Conservation (phyloP, 352 stramenopile species). For the Phytophthora citrophthora region DNA sequence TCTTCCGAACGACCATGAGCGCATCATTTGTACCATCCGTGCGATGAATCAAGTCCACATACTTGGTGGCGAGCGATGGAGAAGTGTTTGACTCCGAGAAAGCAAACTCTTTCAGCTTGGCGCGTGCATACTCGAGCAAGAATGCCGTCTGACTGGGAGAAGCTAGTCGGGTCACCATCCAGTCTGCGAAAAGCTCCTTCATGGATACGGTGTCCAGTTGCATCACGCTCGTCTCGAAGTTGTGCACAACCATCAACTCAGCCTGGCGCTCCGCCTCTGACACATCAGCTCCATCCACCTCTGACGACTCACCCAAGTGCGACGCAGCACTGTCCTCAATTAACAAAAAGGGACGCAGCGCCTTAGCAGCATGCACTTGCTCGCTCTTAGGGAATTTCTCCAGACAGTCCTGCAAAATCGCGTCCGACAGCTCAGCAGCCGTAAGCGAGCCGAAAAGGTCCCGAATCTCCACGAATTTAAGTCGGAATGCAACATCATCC, state of each 20-base stretch:
- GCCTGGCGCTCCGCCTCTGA: conserved; percentile 45
- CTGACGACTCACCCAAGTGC: conserved; percentile 16
- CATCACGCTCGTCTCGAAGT: conserved; percentile 66
- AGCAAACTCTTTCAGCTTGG: conserved; percentile 62
- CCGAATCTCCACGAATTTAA: conserved; percentile 79
- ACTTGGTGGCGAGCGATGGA: conserved; percentile 52
- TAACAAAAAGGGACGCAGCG: conserved; percentile 55
- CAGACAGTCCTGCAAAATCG: conserved; percentile 69
- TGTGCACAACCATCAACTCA: conserved; percentile 53
- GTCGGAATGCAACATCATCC: conserved; percentile 69
- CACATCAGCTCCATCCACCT: conserved; percentile 26
- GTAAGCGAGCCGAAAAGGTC: conserved; percentile 73
- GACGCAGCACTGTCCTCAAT: conserved; percentile 11
- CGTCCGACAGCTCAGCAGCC: conserved; percentile 69
- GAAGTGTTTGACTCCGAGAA: conserved; percentile 24
- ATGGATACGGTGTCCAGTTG: conserved; percentile 54
- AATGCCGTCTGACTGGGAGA: conserved; percentile 47
- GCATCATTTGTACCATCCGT: conserved; percentile 60
- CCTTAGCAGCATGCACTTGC: conserved; percentile 58
- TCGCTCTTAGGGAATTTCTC: conserved; percentile 65
- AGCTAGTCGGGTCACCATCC: conserved; percentile 63
- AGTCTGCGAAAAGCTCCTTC: conserved; percentile 70
- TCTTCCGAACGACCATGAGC: conserved; percentile 45
- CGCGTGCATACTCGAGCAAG: conserved; percentile 60
- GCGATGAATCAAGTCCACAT: conserved; percentile 78